Evolutionary conservation across 2,329 filamentous ascomycete genomes (phyloP).

Genomic region (Arthrocladium fulminans): DNA sequence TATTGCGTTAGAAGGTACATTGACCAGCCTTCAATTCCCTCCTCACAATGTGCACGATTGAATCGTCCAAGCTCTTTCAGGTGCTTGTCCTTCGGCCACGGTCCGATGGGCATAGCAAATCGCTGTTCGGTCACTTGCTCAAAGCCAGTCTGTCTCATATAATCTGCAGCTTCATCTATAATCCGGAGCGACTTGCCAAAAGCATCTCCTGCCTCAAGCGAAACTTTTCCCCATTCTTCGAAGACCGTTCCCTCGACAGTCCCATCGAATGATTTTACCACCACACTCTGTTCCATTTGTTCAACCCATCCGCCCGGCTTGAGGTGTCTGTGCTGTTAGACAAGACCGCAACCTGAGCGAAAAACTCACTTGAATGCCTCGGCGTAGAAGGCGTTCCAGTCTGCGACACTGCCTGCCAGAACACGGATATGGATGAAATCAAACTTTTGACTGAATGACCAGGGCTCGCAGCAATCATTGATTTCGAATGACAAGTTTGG

Average conservation of each 20-base stretch:
- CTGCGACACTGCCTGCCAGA: slow-evolving; percentile 19
- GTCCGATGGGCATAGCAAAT: slow-evolving; percentile 24
- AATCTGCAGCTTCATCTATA: slow-evolving; percentile 21
- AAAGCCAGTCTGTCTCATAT: slow-evolving; percentile 43
- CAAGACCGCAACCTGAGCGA: slow-evolving; percentile 37
- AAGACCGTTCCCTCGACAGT: not conserved
- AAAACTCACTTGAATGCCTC: slow-evolving; percentile 15
- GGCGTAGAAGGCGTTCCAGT: slow-evolving; percentile 20
- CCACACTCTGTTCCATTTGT: slow-evolving; percentile 22
- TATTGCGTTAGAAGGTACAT: slow-evolving; percentile 17
- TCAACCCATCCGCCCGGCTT: slow-evolving; percentile 37
- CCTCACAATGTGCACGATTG: slow-evolving; percentile 14
- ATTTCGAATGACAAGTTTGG: slow-evolving; percentile 27
- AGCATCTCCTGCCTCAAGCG: slow-evolving; percentile 26
- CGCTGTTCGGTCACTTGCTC: slow-evolving; percentile 38
- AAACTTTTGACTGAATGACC: slow-evolving; percentile 25
- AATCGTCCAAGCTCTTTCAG: slow-evolving; percentile 25
- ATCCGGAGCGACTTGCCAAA: slow-evolving; percentile 31
- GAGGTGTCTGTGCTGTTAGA: slow-evolving; percentile 24
- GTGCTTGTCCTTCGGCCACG: slow-evolving; percentile 26
- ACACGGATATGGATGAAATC: slow-evolving; percentile 27
- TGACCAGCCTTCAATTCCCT: slow-evolving; percentile 21
- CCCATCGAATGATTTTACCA: not conserved
- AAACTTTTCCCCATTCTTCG: slow-evolving; percentile 23
- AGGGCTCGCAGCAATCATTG: slow-evolving; percentile 25